Base-by-base conservation (phyloP, 768 basidiomycete species). In the Suillus subluteus region DNA sequence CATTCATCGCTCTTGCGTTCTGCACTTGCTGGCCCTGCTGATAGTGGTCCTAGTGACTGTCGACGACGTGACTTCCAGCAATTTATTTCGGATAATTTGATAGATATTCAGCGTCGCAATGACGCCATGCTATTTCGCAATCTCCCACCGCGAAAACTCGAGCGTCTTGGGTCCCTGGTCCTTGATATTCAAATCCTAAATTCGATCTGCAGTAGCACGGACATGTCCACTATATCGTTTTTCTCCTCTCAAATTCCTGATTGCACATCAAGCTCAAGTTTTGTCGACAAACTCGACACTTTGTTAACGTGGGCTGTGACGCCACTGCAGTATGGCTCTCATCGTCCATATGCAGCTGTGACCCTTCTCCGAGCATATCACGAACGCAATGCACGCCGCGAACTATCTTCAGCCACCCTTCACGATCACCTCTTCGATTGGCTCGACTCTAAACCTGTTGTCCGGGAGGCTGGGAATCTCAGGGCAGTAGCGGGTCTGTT, bases 261-360 rank as follows among this genome's bases (percentile, higher is more conserved):
- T 35, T 62, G 72, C 15, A 78, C 81, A 26, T 81, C 83, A 63
- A 72, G 78, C 26, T 72, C 79, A 15, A 73, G 76, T 13, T 91
- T 93, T 71, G 77, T 82, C n/a, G 84, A 85, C 66, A 92, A 94
- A 72, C 83, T 94, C 21, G 87, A 91, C 69, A 84, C 88, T 62
- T 82, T 94, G 3, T 82, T 95, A 12, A 91, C 91, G 0, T 95
- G 94, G 93, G 87, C 87, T 70, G 87, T 94, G 35, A 92, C 92
- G 0, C 86, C 88, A 3, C 80, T 91, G 21, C 94, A 95, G 76
- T 94, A 90, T 67, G 93, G 94, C 12, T 89, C 93, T 54, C 94
- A 94, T 70, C 83, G 93, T 41, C 87, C 91, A 1, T 91, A 89
- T 72, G 92, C 88, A 37, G 91, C 89, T 2, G 88, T 86, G 9